Conservation (phyloP, 768 basidiomycete species). For the Russula olivacea region DNA sequence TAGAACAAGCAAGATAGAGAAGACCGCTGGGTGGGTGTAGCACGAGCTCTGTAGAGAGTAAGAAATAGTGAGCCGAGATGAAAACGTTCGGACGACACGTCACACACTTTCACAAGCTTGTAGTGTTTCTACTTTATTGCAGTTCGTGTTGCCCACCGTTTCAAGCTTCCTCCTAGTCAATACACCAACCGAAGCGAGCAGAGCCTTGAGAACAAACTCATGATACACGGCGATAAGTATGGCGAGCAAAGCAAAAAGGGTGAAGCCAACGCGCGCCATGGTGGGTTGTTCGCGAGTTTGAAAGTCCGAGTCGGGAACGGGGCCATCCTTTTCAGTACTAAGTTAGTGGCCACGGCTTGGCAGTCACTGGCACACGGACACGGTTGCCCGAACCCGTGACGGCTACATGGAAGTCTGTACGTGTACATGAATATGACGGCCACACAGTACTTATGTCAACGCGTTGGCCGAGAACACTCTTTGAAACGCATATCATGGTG, state of each 20-base stretch:
- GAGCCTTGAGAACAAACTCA: constrained; percentile 43
- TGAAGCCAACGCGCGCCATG: constrained; percentile 9
- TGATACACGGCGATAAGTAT: constrained; percentile 43
- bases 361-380: too few relatives aligned
- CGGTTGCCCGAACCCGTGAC: too few relatives aligned
- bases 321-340: not conserved
- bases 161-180: constrained; percentile 36
- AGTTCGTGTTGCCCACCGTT: constrained; percentile 43
- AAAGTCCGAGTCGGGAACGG: not conserved
- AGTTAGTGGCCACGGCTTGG: too few relatives aligned
- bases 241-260: constrained; percentile 31
- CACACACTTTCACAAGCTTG: constrained; percentile 67
- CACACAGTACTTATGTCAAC: not conserved
- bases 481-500: not conserved
- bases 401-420: too few relatives aligned
- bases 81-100: too few relatives aligned
- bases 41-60: constrained; percentile 41
- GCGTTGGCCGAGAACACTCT: not conserved
- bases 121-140: constrained; percentile 46
- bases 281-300: not conserved
- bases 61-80: not conserved
- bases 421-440: too few relatives aligned
- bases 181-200: constrained; percentile 39
- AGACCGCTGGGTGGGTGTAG: constrained; percentile 53
- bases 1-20: constrained; percentile 61